Percentiles rank a stretch among this genome's conserved stretches.
Conservation (phyloP, 177 flowering plant genomes). For the Vitis hybrid region DNA sequence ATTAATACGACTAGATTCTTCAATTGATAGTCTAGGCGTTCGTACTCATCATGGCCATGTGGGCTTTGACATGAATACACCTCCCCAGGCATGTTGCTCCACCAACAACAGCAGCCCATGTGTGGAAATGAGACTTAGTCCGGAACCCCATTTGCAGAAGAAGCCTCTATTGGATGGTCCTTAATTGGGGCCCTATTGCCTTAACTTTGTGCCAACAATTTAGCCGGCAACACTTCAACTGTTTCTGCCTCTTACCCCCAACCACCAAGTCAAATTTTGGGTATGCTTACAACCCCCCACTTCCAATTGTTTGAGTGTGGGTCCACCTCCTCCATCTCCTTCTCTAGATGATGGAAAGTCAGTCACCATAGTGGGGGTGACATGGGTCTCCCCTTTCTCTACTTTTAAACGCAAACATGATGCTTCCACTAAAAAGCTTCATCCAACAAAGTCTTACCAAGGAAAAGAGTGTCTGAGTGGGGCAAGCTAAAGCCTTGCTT, state of each 20-base stretch:
- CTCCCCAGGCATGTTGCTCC: too few species aligned
- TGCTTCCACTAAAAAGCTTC: conserved; percentile 12
- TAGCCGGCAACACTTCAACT: conserved; percentile 24
- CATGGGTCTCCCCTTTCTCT: conserved; percentile 14
- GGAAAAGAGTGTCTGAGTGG: conserved; percentile 18
- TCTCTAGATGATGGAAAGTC: background rate
- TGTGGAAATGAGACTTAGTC: too few species aligned
- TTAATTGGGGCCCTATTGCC: conserved; percentile 22
- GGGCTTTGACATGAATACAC: too few species aligned
- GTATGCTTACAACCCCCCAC: background rate
- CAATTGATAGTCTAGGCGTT: too few species aligned
- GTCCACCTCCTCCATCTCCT: background rate
- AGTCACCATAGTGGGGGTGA: conserved; percentile 14
- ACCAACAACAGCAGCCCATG: too few species aligned
- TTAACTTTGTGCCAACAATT: conserved; percentile 27
- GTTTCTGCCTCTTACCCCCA: conserved; percentile 16
- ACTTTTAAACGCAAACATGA: conserved; percentile 36
- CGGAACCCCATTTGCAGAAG: too few species aligned
- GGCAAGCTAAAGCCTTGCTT: conserved; percentile 18
- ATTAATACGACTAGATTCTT: too few species aligned
- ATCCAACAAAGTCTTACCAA: conserved; percentile 6
- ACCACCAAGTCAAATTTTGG: conserved; percentile 17
- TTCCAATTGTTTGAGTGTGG: conserved; percentile 4
- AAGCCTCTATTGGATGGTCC: too few species aligned
- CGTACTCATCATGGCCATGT: too few species aligned